Percentiles rank a stretch among this genome's conserved stretches.
These are phyloP conservation scores for Pythium grandisporangium DNA, from an alignment of 352 stramenopile species.

Conservation along the genomic window DNA sequence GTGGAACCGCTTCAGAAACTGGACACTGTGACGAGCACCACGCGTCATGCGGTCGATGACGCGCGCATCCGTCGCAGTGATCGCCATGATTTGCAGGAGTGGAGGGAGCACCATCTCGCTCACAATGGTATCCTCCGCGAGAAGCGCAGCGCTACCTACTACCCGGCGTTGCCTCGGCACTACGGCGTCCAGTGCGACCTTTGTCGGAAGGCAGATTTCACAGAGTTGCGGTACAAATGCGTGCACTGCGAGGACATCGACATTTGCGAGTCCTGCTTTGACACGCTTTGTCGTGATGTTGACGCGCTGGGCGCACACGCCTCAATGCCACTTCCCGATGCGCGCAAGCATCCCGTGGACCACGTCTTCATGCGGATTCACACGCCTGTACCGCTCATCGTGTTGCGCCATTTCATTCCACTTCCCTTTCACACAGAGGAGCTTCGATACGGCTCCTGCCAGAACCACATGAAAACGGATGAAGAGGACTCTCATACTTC, in stretches of 20 bases:
- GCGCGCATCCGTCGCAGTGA: constrained; percentile 3
- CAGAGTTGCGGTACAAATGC: constrained; percentile 60
- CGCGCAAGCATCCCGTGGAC: constrained; percentile 22
- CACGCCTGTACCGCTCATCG: constrained; percentile 55
- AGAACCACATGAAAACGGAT: too few species aligned
- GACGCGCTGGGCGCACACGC: constrained; percentile 1
- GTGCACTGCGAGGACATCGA: constrained; percentile 62
- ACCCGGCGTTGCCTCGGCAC: constrained; percentile 40
- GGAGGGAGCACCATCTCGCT: too few species aligned
- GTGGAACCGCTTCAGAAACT: constrained; percentile 12
- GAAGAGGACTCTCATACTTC: too few species aligned
- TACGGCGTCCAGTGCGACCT: constrained; percentile 64
- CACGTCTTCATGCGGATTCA: constrained; percentile 61
- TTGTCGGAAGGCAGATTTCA: constrained; percentile 49
- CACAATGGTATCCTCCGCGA: too few species aligned
- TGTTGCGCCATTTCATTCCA: constrained; percentile 36
- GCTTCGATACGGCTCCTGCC: too few species aligned
- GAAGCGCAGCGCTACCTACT: constrained; percentile 17
- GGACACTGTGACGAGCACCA: constrained; percentile 1
- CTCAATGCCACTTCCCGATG: background rate
- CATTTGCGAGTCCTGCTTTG: constrained; percentile 54
- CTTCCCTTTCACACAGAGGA: constrained; percentile 14
- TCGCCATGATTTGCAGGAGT: background rate
- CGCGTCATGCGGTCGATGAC: constrained; percentile 4
- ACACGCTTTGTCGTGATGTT: constrained; percentile 21